Conservation (phyloP, 1,139 yeast species). For the Debaryomyces psychrophilus region DNA sequence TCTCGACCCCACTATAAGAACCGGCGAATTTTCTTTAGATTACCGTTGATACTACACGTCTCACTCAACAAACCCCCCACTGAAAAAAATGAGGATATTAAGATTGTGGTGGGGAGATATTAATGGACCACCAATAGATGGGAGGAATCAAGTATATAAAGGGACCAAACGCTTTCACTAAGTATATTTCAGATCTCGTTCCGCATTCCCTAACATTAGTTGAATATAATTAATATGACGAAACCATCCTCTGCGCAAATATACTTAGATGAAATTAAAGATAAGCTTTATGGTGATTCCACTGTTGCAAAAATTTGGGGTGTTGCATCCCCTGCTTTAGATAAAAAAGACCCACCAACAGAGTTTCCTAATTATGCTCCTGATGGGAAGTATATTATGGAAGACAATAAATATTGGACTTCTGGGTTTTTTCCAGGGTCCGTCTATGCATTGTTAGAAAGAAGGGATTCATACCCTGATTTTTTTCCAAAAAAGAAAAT, state of each 20-base stretch:
- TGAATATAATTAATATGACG: not conserved
- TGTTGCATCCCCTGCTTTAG: constrained; percentile 14
- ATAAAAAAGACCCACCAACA: constrained; percentile 14
- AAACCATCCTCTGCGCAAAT: not conserved
- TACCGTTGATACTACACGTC: no score
- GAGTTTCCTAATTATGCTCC: constrained; percentile 17
- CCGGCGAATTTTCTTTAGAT: no score
- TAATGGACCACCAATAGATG: no score
- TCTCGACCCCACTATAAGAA: no score
- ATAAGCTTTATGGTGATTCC: constrained; percentile 15
- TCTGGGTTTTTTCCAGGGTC: constrained; percentile 31
- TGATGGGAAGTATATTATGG: constrained; percentile 17
- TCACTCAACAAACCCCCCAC: no score
- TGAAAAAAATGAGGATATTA: no score
- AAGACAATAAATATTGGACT: constrained; percentile 29
- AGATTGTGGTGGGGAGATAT: no score
- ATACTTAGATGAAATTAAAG: constrained; percentile 8
- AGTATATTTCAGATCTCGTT: no score
- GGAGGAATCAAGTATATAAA: no score
- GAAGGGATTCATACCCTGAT: constrained; percentile 18
- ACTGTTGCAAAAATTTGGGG: constrained; percentile 20
- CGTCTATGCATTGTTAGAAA: constrained; percentile 23
- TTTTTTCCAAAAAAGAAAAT: constrained; percentile 14
- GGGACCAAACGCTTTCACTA: no score
- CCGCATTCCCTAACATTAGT: no score